Conservation (phyloP, 345 rosid species). For the Moricandia arvensis region DNA sequence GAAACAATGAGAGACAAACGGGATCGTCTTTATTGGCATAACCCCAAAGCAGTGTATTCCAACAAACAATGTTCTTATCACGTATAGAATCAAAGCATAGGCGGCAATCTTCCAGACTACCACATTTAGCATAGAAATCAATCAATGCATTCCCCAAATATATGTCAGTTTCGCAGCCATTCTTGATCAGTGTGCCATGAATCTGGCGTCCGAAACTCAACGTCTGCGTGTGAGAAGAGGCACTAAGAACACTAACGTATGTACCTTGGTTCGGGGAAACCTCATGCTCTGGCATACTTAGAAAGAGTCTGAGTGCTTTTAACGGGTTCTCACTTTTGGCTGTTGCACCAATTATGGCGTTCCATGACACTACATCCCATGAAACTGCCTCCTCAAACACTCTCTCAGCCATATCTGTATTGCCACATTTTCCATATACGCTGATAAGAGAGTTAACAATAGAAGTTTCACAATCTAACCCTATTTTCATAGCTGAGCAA, state of each 20-base stretch:
- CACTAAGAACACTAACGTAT: conserved; percentile 48
- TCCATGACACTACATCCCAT: conserved; percentile 73
- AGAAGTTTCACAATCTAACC: conserved; percentile 39
- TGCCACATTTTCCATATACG: conserved; percentile 60
- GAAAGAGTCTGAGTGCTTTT: conserved; percentile 49
- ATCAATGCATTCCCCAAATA: conserved; percentile 68
- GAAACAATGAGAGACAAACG: conserved; percentile 42
- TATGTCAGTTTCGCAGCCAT: conserved; percentile 47
- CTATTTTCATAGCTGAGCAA: conserved; percentile 54
- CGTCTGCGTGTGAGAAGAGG: conserved; percentile 43
- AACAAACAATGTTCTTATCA: conserved; percentile 68
- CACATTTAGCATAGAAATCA: conserved; percentile 69
- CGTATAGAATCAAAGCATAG: conserved; percentile 53
- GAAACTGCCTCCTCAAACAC: conserved; percentile 42
- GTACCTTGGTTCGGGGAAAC: conserved; percentile 54
- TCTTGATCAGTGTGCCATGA: conserved; percentile 56
- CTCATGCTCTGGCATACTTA: conserved; percentile 46
- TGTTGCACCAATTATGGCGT: conserved; percentile 55
- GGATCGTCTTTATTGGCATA: conserved; percentile 48
- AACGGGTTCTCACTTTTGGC: conserved; percentile 46
- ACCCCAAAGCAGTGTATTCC: conserved; percentile 78
- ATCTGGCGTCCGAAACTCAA: conserved; percentile 49
- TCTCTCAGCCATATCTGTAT: conserved; percentile 43
- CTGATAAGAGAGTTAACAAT: conserved; percentile 59
- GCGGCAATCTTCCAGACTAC: conserved; percentile 51